A percentile compares a stretch with the other conserved stretches of the same genome.
phyloP scores from a whole-genome alignment of 192 early-diverging fungal species.

The Coemansia nantahalensis region DNA sequence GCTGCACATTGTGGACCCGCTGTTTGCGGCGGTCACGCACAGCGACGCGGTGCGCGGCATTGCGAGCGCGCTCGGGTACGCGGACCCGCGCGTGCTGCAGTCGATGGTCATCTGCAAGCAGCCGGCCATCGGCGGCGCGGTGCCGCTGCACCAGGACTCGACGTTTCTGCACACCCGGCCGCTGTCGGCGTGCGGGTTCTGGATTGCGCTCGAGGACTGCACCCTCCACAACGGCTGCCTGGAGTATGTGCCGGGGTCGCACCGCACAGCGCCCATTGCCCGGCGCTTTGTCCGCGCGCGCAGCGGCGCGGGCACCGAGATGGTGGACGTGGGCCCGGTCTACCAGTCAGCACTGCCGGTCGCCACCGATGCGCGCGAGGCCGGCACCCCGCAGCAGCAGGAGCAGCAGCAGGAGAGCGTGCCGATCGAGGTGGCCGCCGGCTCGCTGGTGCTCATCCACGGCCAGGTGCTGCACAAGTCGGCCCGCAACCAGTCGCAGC shows the following conservation, averaged over 20 bases:
- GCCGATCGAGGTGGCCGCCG: slow-evolving; percentile 41
- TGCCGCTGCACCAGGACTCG: slow-evolving; percentile 88
- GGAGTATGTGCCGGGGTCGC: slow-evolving; percentile 79
- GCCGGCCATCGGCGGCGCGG: slow-evolving; percentile 60
- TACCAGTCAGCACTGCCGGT: too few species aligned
- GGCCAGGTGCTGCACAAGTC: slow-evolving; percentile 84
- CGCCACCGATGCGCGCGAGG: neutral
- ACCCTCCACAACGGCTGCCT: slow-evolving; percentile 84
- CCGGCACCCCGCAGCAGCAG: neutral
- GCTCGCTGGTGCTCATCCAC: slow-evolving; percentile 86
- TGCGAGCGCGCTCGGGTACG: slow-evolving; percentile 60
- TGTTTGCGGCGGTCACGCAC: slow-evolving; percentile 67
- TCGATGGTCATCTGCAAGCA: slow-evolving; percentile 91
- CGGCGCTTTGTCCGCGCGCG: slow-evolving; percentile 36
- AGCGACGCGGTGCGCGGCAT: slow-evolving; percentile 55
- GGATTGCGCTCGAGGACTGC: slow-evolving; percentile 94
- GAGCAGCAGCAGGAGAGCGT: neutral
- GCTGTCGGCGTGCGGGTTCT: slow-evolving; percentile 78
- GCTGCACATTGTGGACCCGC: slow-evolving; percentile 77
- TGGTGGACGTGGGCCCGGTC: slow-evolving; percentile 32
- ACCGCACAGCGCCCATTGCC: slow-evolving; percentile 59
- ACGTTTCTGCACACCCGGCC: slow-evolving; percentile 91
- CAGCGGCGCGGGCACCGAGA: slow-evolving; percentile 14
- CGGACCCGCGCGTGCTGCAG: slow-evolving; percentile 76
- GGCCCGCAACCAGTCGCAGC: slow-evolving; percentile 69